Base-by-base conservation (phyloP, 352 stramenopile species). In the Globisporangium mamillatum region DNA sequence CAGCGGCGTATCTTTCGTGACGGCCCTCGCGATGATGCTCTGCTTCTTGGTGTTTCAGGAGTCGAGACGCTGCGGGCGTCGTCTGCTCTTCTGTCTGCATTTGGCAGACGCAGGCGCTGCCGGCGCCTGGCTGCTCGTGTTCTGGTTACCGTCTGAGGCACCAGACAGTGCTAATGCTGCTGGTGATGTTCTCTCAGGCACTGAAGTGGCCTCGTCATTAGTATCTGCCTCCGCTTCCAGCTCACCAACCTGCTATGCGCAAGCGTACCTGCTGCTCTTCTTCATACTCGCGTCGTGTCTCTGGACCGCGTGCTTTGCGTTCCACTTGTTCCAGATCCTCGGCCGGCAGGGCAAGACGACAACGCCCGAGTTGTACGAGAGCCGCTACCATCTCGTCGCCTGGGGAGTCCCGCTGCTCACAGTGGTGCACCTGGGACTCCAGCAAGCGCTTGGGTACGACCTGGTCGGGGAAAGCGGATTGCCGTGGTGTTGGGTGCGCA, bases 401-500 rank as follows among this genome's bases (percentile, higher is more conserved):
- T 93, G 85, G 85, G 85, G 85, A 4, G 71, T 92, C 52, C 85
- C 85, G 27, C 38, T 70, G 1, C 64, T 74, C 54, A 81, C 80
- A 16, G 66, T 91, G 22, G 3, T 71, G 0, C 80, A 91, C 60
- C 69, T 93, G 52, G 70, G 69, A 22, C 46, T 78, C 5, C 82
- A 93, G 66, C 65, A 77, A 0, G 50, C 75, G 20, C 68, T 74
- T 16, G 86, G 86, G 9, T 82, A 79, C 44, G 57, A 75, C 6
- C 52, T 93, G 16, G 67, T 93, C 27, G 85, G 86, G 3, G 76
- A 87, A 55, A 90, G 83, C 29, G 86, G 86, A 0, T 67, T 84
- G 0, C 83, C 83, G 7, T 93, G 86, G 85, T 93, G 86, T 60
- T 92, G 86, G 86, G 77, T 93, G 61, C 83, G 83, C n/a, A 77